phyloP scores from a whole-genome alignment of 164 flowering plant species.

The Umbellularia californica region DNA sequence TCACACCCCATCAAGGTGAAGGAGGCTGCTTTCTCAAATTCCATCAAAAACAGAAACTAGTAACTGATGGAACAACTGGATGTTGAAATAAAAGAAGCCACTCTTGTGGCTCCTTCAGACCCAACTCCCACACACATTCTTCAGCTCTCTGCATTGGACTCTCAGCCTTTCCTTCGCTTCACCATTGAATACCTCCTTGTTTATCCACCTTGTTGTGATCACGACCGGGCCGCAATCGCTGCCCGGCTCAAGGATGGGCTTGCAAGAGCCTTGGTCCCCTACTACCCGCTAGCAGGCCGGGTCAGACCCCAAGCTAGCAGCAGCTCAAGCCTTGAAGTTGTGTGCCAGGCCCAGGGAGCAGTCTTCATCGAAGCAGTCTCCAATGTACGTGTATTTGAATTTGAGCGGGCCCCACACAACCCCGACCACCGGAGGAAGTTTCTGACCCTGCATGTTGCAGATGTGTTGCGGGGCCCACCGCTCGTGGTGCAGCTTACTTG shows the following conservation, averaged over 20 bases:
- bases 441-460: slow-evolving; percentile 40
- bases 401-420: slow-evolving; percentile 36
- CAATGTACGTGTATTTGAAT: slow-evolving; percentile 22
- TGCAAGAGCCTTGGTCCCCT: slow-evolving; percentile 45
- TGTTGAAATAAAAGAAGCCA: slow-evolving; percentile 35
- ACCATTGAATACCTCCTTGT: slow-evolving; percentile 61
- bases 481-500: slow-evolving; percentile 67
- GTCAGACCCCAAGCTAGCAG: slow-evolving; percentile 34
- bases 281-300: slow-evolving; percentile 65
- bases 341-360: slow-evolving; percentile 57
- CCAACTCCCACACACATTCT: slow-evolving; percentile 55
- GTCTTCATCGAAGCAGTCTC: slow-evolving; percentile 49
- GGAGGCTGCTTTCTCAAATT: neutral
- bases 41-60: neutral
- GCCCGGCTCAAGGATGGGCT: slow-evolving; percentile 43
- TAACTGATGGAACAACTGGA: neutral
- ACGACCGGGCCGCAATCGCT: slow-evolving; percentile 10
- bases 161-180: slow-evolving; percentile 75
- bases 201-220: slow-evolving; percentile 25
- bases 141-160: slow-evolving; percentile 59
- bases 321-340: slow-evolving; percentile 42
- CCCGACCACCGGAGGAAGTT: slow-evolving; percentile 46
- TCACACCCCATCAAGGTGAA: neutral
- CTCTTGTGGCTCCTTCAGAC: slow-evolving; percentile 41
- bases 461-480: slow-evolving; percentile 51